These are phyloP conservation scores for Elsinoe australis DNA, from an alignment of 2,329 filamentous ascomycete genomes.

Conservation along the genomic window DNA sequence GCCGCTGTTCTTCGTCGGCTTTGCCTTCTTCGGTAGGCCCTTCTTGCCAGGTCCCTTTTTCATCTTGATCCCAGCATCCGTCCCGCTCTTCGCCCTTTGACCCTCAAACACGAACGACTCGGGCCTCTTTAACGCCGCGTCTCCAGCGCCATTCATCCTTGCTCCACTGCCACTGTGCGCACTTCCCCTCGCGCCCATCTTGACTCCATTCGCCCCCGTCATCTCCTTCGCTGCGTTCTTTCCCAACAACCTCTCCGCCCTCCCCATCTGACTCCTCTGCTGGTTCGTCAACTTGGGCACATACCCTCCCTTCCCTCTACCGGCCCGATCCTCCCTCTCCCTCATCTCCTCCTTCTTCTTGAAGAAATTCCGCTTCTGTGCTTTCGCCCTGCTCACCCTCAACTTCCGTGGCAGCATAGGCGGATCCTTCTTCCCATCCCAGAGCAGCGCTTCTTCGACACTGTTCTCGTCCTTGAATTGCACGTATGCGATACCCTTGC, in stretches of 20 bases:
- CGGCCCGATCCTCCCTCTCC: conserved; percentile 24
- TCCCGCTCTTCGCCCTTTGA: conserved; percentile 61
- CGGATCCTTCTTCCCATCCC: conserved; percentile 86
- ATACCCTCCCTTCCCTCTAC: conserved; percentile 44
- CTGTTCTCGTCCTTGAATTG: conserved; percentile 86
- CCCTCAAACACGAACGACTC: conserved; percentile 77
- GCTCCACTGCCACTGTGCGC: background rate
- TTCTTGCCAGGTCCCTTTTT: conserved; percentile 41
- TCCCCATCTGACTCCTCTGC: conserved; percentile 63
- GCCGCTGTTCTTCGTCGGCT: conserved; percentile 38
- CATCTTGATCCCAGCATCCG: conserved; percentile 50
- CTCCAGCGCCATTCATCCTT: background rate
- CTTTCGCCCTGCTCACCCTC: conserved; percentile 79
- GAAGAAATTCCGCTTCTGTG: conserved; percentile 45
- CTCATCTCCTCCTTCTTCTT: conserved; percentile 31
- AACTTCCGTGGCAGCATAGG: conserved; percentile 85
- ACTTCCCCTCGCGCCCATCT: conserved; percentile 12
- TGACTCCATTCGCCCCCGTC: conserved; percentile 25
- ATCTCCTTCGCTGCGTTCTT: conserved; percentile 49
- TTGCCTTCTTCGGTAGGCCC: no score
- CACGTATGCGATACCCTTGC: conserved; percentile 96
- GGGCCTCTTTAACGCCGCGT: conserved; percentile 46
- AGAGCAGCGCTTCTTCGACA: conserved; percentile 82
- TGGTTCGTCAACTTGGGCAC: conserved; percentile 63
- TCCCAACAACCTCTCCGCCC: conserved; percentile 66